Evolutionary conservation across 192 early-diverging fungal genomes (phyloP), one percentile per base, ranked within the genome.

Genomic region (Cetraspora pellucida): DNA sequence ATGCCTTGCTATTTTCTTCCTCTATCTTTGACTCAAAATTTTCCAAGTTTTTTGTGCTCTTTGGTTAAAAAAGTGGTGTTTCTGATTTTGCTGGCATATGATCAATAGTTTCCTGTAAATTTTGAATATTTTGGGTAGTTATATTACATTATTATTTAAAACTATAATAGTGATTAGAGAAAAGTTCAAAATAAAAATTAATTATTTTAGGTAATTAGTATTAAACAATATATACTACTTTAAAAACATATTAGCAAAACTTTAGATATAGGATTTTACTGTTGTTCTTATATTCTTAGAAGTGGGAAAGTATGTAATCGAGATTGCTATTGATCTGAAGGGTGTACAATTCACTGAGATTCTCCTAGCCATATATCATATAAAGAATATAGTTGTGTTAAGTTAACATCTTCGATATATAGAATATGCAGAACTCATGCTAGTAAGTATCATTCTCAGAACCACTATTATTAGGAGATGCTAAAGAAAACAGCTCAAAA

Each of bases 361-460:
- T 59, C 57, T 0, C 57, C 19, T 25, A 25, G 23, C 0, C 7
- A 3, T 3, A 21, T 37, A 44, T 13, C 65, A 17, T 67, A 37
- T 10, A 67, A 67, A 67, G 65, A 67, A 67, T 44, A 7, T 44
- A 8, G 65, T 46, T 67, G 65, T 44, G 1, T 37, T 67, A 1
- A 67, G 65, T 67, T 67, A 43, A 44, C 28, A 1, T 1, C 0
- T 67, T 67, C 65, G 1, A 25, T 11, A 23, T 67, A 67, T 44
- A 37, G 31, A 0, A 8, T 0, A 0, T 67, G 65, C 1, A 1
- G 1, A 0, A 31, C 10, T 44, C 37, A 67, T 67, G 65, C 65
- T 43, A 13, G 11, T 8, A 64, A 64, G 1, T 10, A 64, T 31
- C 17, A 17, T 10, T 0, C 0, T 0, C 19, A 8, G 4, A 10